phyloP scores from a whole-genome alignment of 2,329 filamentous ascomycete genomes.

The Falciphora oryzae region DNA sequence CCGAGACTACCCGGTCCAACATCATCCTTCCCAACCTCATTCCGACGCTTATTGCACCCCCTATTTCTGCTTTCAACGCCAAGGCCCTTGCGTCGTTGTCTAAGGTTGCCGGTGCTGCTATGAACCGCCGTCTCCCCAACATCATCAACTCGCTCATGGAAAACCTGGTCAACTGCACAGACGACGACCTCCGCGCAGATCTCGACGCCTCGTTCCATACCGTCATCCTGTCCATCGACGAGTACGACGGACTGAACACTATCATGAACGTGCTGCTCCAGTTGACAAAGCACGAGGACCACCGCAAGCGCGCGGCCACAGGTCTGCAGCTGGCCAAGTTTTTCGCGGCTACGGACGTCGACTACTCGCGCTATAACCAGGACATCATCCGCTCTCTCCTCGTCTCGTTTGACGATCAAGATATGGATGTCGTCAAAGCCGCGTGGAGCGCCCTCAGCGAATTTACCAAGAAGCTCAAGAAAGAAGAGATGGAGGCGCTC shows the following conservation, averaged over 20 bases:
- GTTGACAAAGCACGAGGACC: slow-evolving; percentile 88
- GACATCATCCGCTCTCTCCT: slow-evolving; percentile 88
- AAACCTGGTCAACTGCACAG: slow-evolving; percentile 72
- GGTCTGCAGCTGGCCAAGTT: slow-evolving; percentile 79
- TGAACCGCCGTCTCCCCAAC: slow-evolving; percentile 82
- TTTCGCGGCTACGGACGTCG: slow-evolving; percentile 72
- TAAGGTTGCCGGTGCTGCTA: slow-evolving; percentile 81
- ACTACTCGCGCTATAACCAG: slow-evolving; percentile 94
- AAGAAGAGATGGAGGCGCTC: slow-evolving; percentile 96
- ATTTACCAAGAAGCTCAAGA: slow-evolving; percentile 83
- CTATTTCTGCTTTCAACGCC: slow-evolving; percentile 92
- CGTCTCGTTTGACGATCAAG: slow-evolving; percentile 85
- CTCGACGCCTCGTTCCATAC: slow-evolving; percentile 79
- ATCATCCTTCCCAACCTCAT: slow-evolving; percentile 96
- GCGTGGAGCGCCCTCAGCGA: slow-evolving; percentile 82
- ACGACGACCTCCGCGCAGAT: slow-evolving; percentile 67
- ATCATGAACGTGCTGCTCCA: slow-evolving; percentile 90
- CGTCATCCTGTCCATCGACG: slow-evolving; percentile 87
- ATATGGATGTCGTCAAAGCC: slow-evolving; percentile 77
- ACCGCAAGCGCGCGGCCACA: slow-evolving; percentile 72
- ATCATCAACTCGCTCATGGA: slow-evolving; percentile 95
- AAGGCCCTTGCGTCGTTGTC: slow-evolving; percentile 89
- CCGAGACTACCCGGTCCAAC: slow-evolving; percentile 88
- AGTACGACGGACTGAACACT: slow-evolving; percentile 91
- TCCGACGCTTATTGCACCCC: slow-evolving; percentile 82